Conservation (phyloP, 257 asterid genomes). For the Nicotiana paniculata region DNA sequence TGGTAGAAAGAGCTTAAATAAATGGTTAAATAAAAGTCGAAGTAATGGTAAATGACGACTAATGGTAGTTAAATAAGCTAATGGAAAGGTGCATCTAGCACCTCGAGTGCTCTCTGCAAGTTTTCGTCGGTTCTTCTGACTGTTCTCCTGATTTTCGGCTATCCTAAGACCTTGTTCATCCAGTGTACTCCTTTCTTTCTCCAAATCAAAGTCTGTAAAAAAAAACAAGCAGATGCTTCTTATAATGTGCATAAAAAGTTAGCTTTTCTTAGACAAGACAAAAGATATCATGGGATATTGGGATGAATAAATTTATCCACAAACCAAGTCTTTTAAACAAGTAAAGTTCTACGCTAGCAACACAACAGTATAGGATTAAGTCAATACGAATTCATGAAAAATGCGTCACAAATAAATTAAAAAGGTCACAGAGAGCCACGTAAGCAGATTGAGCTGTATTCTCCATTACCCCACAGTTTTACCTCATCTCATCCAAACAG, state of each 20-base stretch:
- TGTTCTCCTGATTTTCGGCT: slow-evolving; percentile 98
- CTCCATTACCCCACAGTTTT: background rate
- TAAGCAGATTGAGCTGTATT: background rate
- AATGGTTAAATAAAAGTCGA: background rate
- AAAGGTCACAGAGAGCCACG: background rate
- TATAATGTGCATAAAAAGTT: background rate
- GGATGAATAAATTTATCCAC: background rate
- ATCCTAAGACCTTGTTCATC: slow-evolving; percentile 96
- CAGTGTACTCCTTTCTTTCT: slow-evolving; percentile 74
- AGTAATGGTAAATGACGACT: background rate
- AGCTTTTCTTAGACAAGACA: background rate
- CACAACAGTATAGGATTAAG: background rate
- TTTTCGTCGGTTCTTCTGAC: slow-evolving; percentile 95
- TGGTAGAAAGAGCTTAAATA: slow-evolving; percentile 11
- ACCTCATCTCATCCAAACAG: slow-evolving; percentile 1
- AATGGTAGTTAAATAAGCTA: background rate
- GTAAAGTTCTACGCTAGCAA: background rate
- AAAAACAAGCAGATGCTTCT: background rate
- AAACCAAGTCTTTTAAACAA: background rate
- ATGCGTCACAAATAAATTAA: background rate
- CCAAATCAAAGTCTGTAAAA: slow-evolving; percentile 82
- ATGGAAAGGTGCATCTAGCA: slow-evolving; percentile 16
- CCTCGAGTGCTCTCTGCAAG: slow-evolving; percentile 99
- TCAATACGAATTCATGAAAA: background rate
- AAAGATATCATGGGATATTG: background rate